phyloP scores from a whole-genome alignment of 2,329 filamentous ascomycete genomes.

The Beauveria sp. region DNA sequence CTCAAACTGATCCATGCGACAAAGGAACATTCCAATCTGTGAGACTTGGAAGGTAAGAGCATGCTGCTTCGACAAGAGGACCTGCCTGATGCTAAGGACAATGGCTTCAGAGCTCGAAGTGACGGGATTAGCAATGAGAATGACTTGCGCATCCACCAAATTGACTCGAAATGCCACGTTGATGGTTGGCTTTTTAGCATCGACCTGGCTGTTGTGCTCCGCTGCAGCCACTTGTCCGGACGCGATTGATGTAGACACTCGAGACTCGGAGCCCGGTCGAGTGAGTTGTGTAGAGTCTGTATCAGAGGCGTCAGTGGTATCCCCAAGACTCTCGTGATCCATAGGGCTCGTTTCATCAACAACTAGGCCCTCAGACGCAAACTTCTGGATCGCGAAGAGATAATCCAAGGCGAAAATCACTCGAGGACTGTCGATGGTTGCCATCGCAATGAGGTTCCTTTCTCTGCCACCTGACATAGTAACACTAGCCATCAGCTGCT shows the following conservation, averaged over 20 bases:
- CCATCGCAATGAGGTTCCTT: conserved; percentile 76
- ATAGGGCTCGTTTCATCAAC: conserved; percentile 48
- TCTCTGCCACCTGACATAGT: conserved; percentile 84
- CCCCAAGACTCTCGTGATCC: conserved; percentile 45
- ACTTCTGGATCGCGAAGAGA: conserved; percentile 79
- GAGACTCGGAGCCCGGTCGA: conserved; percentile 30
- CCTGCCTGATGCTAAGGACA: conserved; percentile 87
- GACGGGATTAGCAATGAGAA: conserved; percentile 89
- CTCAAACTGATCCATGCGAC: conserved; percentile 96
- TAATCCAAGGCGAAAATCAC: conserved; percentile 96
- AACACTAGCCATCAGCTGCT: conserved; percentile 96
- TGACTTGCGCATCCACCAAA: conserved; percentile 91
- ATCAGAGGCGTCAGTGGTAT: conserved; percentile 53
- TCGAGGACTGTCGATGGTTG: conserved; percentile 89
- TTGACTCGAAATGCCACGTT: conserved; percentile 84
- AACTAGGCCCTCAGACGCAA: conserved; percentile 64
- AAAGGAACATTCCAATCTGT: conserved; percentile 95
- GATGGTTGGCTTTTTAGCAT: conserved; percentile 38
- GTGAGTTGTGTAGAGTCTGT: conserved; percentile 48
- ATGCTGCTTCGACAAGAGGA: conserved; percentile 88
- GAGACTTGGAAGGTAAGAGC: conserved; percentile 89
- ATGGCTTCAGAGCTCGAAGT: conserved; percentile 90
- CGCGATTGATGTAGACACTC: conserved; percentile 19
- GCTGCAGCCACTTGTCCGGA: conserved; percentile 13
- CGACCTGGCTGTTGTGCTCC: neutral